phyloP scores from a whole-genome alignment of 345 rosid genomes.

The Melastoma malabathricum region DNA sequence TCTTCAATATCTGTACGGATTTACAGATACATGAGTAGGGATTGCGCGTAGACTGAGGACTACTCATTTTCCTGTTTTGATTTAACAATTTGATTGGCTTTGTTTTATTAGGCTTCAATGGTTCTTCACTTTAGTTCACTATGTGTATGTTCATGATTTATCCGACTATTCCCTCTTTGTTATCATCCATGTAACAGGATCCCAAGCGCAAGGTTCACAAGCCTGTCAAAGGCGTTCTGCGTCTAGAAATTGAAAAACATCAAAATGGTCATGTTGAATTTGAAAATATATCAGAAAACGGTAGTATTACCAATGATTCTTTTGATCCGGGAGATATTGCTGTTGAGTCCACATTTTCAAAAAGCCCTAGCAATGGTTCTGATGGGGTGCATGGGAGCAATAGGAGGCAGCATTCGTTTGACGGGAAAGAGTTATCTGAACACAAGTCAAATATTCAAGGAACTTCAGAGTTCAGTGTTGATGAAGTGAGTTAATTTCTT shows the following conservation, averaged over 20 bases:
- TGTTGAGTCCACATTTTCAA: slow-evolving; percentile 37
- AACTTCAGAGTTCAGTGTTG: slow-evolving; percentile 33
- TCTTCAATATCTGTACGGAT: too few relatives aligned
- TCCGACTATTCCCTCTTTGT: not conserved
- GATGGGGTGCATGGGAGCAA: slow-evolving; percentile 48
- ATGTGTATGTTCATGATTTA: too few relatives aligned
- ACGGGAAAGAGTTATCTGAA: slow-evolving; percentile 53
- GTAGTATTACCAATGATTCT: slow-evolving; percentile 75
- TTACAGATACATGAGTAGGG: too few relatives aligned
- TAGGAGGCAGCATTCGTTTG: slow-evolving; percentile 38
- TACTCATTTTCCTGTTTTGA: too few relatives aligned
- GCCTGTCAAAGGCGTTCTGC: slow-evolving; percentile 82
- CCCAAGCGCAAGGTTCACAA: slow-evolving; percentile 87
- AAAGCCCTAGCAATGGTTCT: slow-evolving; percentile 57
- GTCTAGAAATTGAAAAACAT: slow-evolving; percentile 92
- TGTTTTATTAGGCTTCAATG: too few relatives aligned
- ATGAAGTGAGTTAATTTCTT: slow-evolving; percentile 44
- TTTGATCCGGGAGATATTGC: slow-evolving; percentile 53
- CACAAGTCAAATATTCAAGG: slow-evolving; percentile 40
- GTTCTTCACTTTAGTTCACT: too few relatives aligned
- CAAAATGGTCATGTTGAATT: slow-evolving; percentile 49
- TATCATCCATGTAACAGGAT: slow-evolving; percentile 40
- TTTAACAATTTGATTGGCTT: too few relatives aligned
- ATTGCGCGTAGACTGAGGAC: too few relatives aligned
- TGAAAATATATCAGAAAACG: slow-evolving; percentile 78